Evolutionary conservation across 441 rosid species (phyloP), one percentile per base, ranked within the genome.

Genomic region (Euphorbia celastroides): DNA sequence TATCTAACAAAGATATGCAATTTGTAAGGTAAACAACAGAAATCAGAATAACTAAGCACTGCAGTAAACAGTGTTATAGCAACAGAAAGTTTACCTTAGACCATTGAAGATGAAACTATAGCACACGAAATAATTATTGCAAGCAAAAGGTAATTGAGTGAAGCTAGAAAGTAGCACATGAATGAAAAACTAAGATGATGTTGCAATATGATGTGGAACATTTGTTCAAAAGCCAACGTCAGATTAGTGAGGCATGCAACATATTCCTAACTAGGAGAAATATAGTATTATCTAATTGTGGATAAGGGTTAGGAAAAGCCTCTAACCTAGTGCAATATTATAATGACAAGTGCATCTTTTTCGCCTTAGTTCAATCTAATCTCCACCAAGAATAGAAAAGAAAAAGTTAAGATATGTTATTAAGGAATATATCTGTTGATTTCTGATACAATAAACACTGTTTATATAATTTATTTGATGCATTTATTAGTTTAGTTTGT

Each of bases 121-220:
- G 38, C 4, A 34, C 38, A 34, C 38, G 9, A 34, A 34, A 34
- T n/a, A n/a, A n/a, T n/a, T n/a, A n/a, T n/a, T n/a, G n/a, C n/a
- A n/a, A n/a, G n/a, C n/a, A n/a, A n/a, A n/a, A n/a, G n/a, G n/a
- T n/a, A 34, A 14, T 57, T 5, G 31, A 67, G n/a, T 36, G 20
- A 66, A 66, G n/a, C 31, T 23, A 55, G 30, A 57, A 57, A 14
- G 34, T 11, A n/a, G n/a, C n/a, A n/a, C n/a, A n/a, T n/a, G n/a
- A n/a, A n/a, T n/a, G n/a, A 42, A 42, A 46, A 46, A 46, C 20
- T 17, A 16, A 46, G 1, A 46, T 42, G n/a, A n/a, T n/a, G n/a
- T n/a, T n/a, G n/a, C n/a, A n/a, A n/a, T n/a, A n/a, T n/a, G n/a
- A n/a, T n/a, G n/a, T n/a, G n/a, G n/a, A n/a, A n/a, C n/a, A 46